These are phyloP conservation scores for Emmonsiellopsis sp. DNA, from an alignment of 2,329 filamentous ascomycete genomes.

Conservation along the genomic window DNA sequence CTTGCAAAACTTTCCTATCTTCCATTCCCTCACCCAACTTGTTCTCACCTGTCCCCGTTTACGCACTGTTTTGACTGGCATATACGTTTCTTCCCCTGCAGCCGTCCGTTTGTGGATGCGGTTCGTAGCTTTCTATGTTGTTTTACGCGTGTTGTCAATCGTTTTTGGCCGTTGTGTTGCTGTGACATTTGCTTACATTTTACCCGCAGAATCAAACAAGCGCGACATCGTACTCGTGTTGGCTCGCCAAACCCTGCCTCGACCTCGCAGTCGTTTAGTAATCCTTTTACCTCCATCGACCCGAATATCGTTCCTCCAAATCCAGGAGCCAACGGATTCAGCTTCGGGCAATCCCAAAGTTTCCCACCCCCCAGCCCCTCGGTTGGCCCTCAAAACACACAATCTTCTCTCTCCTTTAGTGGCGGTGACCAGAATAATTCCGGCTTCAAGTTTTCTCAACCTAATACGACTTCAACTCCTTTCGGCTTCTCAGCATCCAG, in stretches of 20 bases:
- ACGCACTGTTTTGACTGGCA: too few species aligned
- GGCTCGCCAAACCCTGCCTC: constrained; percentile 11
- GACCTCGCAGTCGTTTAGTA: constrained; percentile 15
- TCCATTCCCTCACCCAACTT: too few species aligned
- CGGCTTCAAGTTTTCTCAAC: constrained; percentile 9
- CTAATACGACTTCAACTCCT: constrained; percentile 17
- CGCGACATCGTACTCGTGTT: constrained; percentile 19
- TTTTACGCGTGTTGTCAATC: too few species aligned
- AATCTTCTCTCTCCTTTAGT: constrained; percentile 20
- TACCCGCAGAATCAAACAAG: constrained; percentile 22
- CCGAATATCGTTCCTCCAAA: constrained; percentile 22
- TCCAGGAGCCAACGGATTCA: constrained; percentile 21
- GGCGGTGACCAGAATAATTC: constrained; percentile 21
- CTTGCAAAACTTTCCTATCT: too few species aligned
- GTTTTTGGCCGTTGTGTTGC: too few species aligned
- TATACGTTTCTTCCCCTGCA: too few species aligned
- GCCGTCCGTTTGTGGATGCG: too few species aligned
- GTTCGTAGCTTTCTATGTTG: too few species aligned
- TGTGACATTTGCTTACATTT: constrained; percentile 2
- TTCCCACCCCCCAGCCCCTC: constrained; percentile 22
- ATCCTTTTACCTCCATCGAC: constrained; percentile 22
- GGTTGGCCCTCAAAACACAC: constrained; percentile 16
- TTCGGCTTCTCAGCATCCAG: constrained; percentile 26
- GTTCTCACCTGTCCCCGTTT: too few species aligned
- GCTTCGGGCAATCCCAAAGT: constrained; percentile 29